These are phyloP conservation scores for Porcisia deanei DNA, from an alignment of 208 protist species.

Conservation along the genomic window DNA sequence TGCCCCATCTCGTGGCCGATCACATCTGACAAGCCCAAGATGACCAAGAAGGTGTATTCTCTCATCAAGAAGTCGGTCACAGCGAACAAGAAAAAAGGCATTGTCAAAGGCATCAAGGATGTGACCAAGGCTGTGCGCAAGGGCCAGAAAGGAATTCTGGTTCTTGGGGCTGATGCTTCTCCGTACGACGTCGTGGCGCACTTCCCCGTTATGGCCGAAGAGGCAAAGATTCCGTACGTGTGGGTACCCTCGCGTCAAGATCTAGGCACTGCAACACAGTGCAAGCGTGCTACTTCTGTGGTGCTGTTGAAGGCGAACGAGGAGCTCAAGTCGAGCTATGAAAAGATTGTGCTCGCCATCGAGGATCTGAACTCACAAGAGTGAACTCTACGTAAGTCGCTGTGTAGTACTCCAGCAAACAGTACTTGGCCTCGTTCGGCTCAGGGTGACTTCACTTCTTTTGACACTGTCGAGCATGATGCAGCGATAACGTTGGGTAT, in stretches of 20 bases:
- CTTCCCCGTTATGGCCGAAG: conserved; percentile 92
- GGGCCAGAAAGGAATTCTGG: conserved; percentile 89
- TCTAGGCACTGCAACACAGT: conserved; percentile 91
- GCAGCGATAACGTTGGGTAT: no score
- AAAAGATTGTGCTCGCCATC: conserved; percentile 89
- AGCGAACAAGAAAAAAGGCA: conserved; percentile 90
- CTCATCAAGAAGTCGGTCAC: conserved; percentile 92
- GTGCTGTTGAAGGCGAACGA: conserved; percentile 89
- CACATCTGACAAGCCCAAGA: conserved; percentile 92
- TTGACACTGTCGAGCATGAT: background rate
- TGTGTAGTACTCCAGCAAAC: background rate
- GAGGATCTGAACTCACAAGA: conserved; percentile 84
- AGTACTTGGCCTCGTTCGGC: background rate
- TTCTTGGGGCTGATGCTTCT: conserved; percentile 92
- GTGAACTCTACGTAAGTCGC: conserved; percentile 17
- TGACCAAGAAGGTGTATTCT: conserved; percentile 95
- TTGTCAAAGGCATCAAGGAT: conserved; percentile 94
- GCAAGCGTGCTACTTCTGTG: conserved; percentile 93
- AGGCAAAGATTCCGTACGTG: conserved; percentile 93
- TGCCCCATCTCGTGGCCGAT: conserved; percentile 92
- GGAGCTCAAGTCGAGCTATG: conserved; percentile 83
- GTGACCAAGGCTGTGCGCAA: conserved; percentile 94
- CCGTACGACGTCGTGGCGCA: conserved; percentile 95
- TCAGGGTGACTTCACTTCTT: background rate
- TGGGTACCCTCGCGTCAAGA: conserved; percentile 94